Evolutionary conservation across 2,329 filamentous ascomycete genomes (phyloP).

Genomic region (Fusarium chlamydosporum): DNA sequence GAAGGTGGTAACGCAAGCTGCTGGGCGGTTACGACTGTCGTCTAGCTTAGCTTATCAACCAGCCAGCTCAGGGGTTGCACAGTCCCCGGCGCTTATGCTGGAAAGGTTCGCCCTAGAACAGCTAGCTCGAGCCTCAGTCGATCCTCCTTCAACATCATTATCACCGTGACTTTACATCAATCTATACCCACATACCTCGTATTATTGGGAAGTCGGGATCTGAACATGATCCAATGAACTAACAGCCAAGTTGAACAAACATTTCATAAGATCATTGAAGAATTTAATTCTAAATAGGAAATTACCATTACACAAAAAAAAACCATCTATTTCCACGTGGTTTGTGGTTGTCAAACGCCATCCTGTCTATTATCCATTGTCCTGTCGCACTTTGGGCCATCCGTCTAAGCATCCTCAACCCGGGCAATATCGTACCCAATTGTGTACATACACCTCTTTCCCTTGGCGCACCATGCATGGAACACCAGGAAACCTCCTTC

Average conservation of each 20-base stretch:
- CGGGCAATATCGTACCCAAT: constrained; percentile 45
- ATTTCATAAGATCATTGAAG: neutral
- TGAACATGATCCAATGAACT: neutral
- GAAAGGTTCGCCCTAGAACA: constrained; percentile 1
- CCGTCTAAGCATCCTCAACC: neutral
- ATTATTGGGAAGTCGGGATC: neutral
- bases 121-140: constrained; percentile 1
- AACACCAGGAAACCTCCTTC: constrained; percentile 55
- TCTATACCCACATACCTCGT: neutral
- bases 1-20: neutral
- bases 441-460: constrained; percentile 57
- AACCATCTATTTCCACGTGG: neutral
- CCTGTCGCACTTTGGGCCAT: constrained; percentile 2
- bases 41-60: neutral
- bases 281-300: constrained; percentile 15
- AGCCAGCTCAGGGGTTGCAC: constrained; percentile 19
- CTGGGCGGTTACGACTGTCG: constrained; percentile 18
- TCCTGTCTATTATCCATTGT: constrained; percentile 12
- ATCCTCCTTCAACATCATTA: neutral
- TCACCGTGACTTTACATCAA: constrained; percentile 7
- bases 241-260: neutral
- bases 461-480: constrained; percentile 55
- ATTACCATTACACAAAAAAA: constrained; percentile 9
- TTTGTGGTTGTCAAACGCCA: constrained; percentile 21
- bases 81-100: constrained; percentile 27